Evolutionary conservation across 495 filamentous ascomycete species (phyloP), one percentile per base, ranked within the genome.

Genomic region (Podospora sp.): DNA sequence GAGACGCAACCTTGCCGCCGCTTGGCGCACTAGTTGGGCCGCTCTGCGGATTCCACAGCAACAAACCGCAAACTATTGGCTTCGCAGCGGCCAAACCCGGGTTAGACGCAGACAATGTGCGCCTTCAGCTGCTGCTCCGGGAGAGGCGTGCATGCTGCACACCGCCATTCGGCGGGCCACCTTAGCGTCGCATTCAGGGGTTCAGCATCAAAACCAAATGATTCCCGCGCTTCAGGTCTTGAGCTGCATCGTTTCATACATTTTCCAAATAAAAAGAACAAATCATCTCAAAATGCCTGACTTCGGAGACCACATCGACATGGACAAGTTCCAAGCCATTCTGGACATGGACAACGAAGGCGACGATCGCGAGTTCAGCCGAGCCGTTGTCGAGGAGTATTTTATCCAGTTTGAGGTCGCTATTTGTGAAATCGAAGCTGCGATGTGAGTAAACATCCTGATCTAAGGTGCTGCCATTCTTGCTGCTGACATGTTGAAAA

Each of bases 301-400:
- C 49, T 77, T 85, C 9, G 86, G 86, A 57, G 92, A 96, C 68
- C 82, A 81, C 69, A 89, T 98, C 75, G 94, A 98, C 75, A 77
- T 80, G 24, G 72, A 77, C 59, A 94, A 92, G 65, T 99, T 99
- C 68, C 89, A 91, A 65, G 94, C 97, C 78, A 97, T 99, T 77
- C 86, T 97, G 52, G 93, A 97, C 78, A 96, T 97, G 93, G 93
- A 97, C 74, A 93, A 96, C 49, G 16, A 46, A 2, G 88, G 89
- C 60, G 88, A 90, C 2, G 90, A 92, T 79, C 66, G 92, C 89
- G 63, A 96, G 50, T 83, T 83, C 82, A 92, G 89, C 79, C 86
- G 84, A 72, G 88, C 91, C 59, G 95, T 99, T 64, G 95, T 99
- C 6, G 89, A 84, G 71, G 91, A 90, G 40, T 99, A 97, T 81